Evolutionary conservation across 202 grass and related monocot genomes (phyloP).

Genomic region (Carex arenaria): DNA sequence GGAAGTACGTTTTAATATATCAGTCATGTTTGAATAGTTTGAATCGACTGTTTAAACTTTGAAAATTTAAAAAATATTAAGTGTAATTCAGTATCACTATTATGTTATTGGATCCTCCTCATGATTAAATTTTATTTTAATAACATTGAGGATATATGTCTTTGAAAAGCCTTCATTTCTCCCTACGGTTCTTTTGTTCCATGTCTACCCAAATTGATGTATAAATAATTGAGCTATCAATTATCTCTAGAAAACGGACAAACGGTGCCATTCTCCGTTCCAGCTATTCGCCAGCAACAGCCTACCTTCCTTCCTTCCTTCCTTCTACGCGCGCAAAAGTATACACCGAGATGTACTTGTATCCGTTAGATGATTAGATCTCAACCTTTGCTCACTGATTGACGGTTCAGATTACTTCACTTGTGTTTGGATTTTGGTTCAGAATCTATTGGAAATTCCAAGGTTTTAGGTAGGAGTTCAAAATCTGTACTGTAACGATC

Average conservation of each 20-base stretch:
- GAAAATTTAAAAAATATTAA: too few species aligned
- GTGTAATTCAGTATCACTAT: too few species aligned
- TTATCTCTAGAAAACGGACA: neutral
- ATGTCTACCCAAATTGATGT: neutral
- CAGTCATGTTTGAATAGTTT: too few species aligned
- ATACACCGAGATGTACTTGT: neutral
- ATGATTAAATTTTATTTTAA: too few species aligned
- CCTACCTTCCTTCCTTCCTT: slow-evolving; percentile 6
- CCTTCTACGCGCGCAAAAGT: neutral
- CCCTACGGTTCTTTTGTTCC: neutral
- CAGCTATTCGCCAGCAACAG: slow-evolving; percentile 19
- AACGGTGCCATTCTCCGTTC: neutral
- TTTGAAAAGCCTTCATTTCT: too few species aligned
- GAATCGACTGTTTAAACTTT: too few species aligned
- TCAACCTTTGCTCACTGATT: neutral
- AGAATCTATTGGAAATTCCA: neutral
- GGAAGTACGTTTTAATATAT: too few species aligned
- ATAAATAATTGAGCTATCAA: neutral
- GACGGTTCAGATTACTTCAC: neutral
- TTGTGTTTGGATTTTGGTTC: neutral
- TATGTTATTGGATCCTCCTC: too few species aligned
- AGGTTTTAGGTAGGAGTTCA: slow-evolving; percentile 9
- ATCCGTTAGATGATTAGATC: neutral
- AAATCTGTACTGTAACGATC: slow-evolving; percentile 17
- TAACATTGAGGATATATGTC: too few species aligned